phyloP scores from a whole-genome alignment of 208 protist genomes.

The Trypanosoma mega region DNA sequence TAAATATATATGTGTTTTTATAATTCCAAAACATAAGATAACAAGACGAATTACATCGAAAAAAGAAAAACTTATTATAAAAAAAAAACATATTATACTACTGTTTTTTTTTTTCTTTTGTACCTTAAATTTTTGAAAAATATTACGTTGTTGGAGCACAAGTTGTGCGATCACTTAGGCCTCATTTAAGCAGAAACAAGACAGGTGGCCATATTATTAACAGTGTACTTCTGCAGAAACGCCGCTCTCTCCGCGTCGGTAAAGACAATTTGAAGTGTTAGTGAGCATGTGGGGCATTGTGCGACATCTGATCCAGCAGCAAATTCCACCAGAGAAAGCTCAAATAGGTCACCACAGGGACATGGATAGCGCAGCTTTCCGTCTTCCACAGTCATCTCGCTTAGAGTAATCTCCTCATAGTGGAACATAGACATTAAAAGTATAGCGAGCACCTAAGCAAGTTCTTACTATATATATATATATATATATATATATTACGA shows the following conservation, averaged over 20 bases:
- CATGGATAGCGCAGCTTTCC: slow-evolving; percentile 81
- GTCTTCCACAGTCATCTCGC: slow-evolving; percentile 80
- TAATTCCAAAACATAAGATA: background rate
- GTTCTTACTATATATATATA: background rate
- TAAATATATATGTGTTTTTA: background rate
- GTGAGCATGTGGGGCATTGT: slow-evolving; percentile 88
- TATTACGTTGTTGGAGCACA: too few relatives aligned
- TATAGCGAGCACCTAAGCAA: background rate
- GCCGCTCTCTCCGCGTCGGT: slow-evolving; percentile 43
- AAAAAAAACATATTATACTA: too few relatives aligned
- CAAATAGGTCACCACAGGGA: slow-evolving; percentile 91
- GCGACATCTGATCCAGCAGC: slow-evolving; percentile 65
- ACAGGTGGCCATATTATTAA: background rate
- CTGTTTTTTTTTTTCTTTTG: too few relatives aligned
- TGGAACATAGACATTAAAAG: slow-evolving; percentile 71
- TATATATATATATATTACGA: slow-evolving; percentile 14
- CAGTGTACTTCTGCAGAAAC: slow-evolving; percentile 33
- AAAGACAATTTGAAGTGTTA: slow-evolving; percentile 84
- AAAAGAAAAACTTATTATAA: background rate
- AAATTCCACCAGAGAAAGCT: slow-evolving; percentile 79
- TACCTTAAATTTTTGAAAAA: too few relatives aligned
- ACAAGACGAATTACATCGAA: background rate
- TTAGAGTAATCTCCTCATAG: slow-evolving; percentile 88
- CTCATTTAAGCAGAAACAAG: slow-evolving; percentile 28
- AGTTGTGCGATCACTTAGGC: too few relatives aligned